A percentile compares a stretch with the other conserved stretches of the same genome.
Evolutionary conservation across 1,284 basidiomycete species (phyloP).

Genomic region (Pholiota adiposa): DNA sequence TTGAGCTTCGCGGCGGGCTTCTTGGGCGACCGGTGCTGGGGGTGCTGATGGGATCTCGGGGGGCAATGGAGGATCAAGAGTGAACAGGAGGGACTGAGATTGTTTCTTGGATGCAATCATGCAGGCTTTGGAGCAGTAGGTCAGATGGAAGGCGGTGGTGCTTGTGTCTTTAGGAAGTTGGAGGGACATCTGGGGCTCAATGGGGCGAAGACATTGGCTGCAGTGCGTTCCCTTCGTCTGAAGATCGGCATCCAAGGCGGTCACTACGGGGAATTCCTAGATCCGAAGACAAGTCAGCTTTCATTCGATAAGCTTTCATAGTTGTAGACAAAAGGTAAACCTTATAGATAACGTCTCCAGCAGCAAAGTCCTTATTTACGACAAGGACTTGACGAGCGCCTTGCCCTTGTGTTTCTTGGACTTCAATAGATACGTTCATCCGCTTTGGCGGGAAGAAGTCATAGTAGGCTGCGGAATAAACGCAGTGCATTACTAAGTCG

Average conservation of each 20-base stretch:
- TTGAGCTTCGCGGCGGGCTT: conserved; percentile 61
- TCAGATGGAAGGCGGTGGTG: conserved; percentile 55
- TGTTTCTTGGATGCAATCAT: conserved; percentile 56
- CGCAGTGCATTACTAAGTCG: conserved; percentile 27
- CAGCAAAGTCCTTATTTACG: conserved; percentile 66
- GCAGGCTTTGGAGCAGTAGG: conserved; percentile 77
- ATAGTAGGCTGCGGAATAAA: conserved; percentile 63
- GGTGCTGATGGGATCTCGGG: conserved; percentile 46
- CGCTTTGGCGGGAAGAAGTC: conserved; percentile 70
- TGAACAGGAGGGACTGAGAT: conserved; percentile 73
- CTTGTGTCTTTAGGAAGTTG: conserved; percentile 39
- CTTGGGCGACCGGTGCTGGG: conserved; percentile 31
- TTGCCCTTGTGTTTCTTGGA: conserved; percentile 40
- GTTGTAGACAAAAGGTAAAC: conserved; percentile 36
- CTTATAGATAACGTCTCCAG: conserved; percentile 78
- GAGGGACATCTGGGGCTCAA: conserved; percentile 50
- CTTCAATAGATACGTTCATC: conserved; percentile 67
- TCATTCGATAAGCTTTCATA: conserved; percentile 5
- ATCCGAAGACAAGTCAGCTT: conserved; percentile 1
- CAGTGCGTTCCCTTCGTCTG: conserved; percentile 69
- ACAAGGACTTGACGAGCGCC: conserved; percentile 59
- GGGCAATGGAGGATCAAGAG: conserved; percentile 64
- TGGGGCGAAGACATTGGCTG: conserved; percentile 66
- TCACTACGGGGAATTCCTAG: conserved; percentile 74
- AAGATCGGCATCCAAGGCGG: conserved; percentile 71